Percentiles rank a stretch among this genome's conserved stretches.
Conservation (phyloP, 768 basidiomycete species). For the Tephrocybe sp. region DNA sequence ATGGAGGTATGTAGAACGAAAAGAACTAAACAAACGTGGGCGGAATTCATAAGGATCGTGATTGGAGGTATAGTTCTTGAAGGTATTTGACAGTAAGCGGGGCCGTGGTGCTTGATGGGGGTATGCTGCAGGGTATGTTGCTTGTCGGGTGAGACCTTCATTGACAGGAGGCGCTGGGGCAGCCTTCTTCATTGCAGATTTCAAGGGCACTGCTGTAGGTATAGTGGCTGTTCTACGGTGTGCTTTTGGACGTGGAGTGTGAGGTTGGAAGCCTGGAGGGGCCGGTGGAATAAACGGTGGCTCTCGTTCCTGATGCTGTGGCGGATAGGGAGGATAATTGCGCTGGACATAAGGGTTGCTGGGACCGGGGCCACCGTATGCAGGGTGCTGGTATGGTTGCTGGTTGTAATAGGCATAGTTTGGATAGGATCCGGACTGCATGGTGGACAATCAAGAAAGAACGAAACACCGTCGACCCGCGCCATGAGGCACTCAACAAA, state of each 20-base stretch:
- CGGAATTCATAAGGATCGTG: constrained; percentile 24
- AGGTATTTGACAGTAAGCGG: constrained; percentile 5
- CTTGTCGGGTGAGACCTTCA: constrained; percentile 22
- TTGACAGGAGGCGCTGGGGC: constrained; percentile 25
- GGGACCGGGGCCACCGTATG: constrained; percentile 34
- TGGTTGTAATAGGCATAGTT: constrained; percentile 48
- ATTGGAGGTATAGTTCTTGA: constrained; percentile 10
- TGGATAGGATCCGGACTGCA: constrained; percentile 34
- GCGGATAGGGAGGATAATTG: constrained; percentile 25
- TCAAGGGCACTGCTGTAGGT: constrained; percentile 35
- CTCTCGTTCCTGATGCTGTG: constrained; percentile 25
- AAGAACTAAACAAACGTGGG: constrained; percentile 28
- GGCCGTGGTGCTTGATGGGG: constrained; percentile 10
- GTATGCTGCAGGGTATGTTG: constrained; percentile 20
- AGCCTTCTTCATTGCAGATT: constrained; percentile 59
- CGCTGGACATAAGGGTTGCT: constrained; percentile 39
- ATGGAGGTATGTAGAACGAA: constrained; percentile 1
- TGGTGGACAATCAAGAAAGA: constrained; percentile 17
- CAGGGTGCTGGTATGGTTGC: constrained; percentile 40
- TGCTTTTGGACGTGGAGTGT: constrained; percentile 26
- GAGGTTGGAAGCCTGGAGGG: constrained; percentile 12
- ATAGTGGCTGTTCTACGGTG: constrained; percentile 35
- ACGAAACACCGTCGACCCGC: neutral
- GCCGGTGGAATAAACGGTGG: constrained; percentile 18
- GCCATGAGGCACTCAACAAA: constrained; percentile 19